Conservation (phyloP, 176 grass and related monocot species). For the Zea mays region DNA sequence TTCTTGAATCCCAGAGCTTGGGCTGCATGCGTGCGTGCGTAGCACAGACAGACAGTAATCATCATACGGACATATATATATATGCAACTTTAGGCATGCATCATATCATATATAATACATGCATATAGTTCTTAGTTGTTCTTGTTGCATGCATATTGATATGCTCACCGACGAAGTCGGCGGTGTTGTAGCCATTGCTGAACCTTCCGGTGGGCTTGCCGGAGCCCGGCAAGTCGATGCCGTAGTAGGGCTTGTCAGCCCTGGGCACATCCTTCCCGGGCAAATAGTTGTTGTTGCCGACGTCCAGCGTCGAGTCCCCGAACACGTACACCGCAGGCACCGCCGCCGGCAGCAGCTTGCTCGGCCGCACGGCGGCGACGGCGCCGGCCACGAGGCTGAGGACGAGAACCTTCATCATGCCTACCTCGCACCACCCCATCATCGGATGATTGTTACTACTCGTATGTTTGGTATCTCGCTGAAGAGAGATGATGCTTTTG, state of each 20-base stretch:
- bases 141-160: no score
- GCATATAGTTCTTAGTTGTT: no score
- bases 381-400: not conserved
- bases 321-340: conserved; percentile 49
- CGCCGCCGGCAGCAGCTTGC: not conserved
- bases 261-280: conserved; percentile 19
- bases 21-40: conserved; percentile 17
- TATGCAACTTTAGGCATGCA: no score
- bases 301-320: conserved; percentile 49
- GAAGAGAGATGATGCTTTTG: no score
- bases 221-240: conserved; percentile 44
- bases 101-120: no score
- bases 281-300: conserved; percentile 55
- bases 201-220: conserved; percentile 52
- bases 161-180: conserved; percentile 46
- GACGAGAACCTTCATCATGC: conserved; percentile 38
- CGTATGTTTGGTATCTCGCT: no score
- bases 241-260: conserved; percentile 45
- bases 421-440: not conserved
- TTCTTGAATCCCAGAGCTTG: conserved; percentile 36
- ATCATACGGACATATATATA: not conserved
- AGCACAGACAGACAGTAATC: no score
- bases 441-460: not conserved
- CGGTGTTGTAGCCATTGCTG: conserved; percentile 61
- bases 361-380: not conserved